Base-by-base conservation (phyloP, 495 filamentous ascomycete genomes). In the Beverwykella pulmonaria region DNA sequence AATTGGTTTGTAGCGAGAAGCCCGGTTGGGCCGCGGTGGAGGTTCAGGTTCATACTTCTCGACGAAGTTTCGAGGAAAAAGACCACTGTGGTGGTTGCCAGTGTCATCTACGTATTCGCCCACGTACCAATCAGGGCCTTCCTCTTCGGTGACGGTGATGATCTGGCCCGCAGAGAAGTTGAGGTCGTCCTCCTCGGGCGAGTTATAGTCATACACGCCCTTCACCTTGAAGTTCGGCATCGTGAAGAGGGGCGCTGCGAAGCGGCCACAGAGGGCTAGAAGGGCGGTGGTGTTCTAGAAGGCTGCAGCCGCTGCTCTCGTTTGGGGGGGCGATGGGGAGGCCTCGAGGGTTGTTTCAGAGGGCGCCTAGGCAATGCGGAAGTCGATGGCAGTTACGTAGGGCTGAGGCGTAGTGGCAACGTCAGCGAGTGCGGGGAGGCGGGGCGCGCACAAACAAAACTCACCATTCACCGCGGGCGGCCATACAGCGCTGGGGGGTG, bases 51-150 rank as follows among this genome's bases (percentile, higher is more conserved):
- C 92, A 75, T 91, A 96, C 75, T 88, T 88, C 77, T 98, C 93
- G 56, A 98, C 95, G 71, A 98, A 98, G 79, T 98, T 98, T 73
- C 87, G 89, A 15, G 94, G 94, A 79, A 98, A 98, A 61, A 98
- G 90, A 34, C 94, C 94, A 74, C 96, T 90, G 68, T 87, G 83
- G 71, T 89, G 92, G 53, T 71, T 76, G 8, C 92, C 93, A 23
- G 77, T 73, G 50, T 82, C 84, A 75, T 96, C 91, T 60, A 86
- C 81, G 73, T 96, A 98, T 78, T 96, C 90, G 53, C 94, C 94
- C 62, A 83, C 86, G 75, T 97, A 98, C 94, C 94, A 98, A 70
- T 98, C 94, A 49, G 82, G 87, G 75, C 96, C 95, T 73, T 98
- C 94, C 76, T 88, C 86, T 25, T 89, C 92, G 22, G 90, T 96